These are phyloP conservation scores for Pleurotus salmoneostramineus DNA, from an alignment of 768 basidiomycete genomes.

Conservation along the genomic window DNA sequence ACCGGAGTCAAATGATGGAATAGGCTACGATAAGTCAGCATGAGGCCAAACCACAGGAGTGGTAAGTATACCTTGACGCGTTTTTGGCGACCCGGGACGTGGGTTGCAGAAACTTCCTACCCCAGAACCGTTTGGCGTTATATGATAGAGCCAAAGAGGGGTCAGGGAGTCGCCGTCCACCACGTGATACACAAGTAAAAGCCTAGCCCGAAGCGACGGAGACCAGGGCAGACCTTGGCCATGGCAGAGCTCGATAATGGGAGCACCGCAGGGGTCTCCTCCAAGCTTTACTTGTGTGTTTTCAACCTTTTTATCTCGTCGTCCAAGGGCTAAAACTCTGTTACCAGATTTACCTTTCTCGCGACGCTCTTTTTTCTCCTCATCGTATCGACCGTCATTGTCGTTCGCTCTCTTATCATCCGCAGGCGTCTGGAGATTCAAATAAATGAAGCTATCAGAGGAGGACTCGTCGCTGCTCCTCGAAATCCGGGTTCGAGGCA, in stretches of 20 bases:
- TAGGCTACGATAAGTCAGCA: background rate
- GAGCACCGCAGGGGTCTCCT: background rate
- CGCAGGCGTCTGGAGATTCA: slow-evolving; percentile 54
- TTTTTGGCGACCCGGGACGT: too few relatives aligned
- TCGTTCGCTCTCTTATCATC: slow-evolving; percentile 53
- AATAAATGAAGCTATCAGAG: slow-evolving; percentile 48
- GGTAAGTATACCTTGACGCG: background rate
- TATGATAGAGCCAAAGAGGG: too few relatives aligned
- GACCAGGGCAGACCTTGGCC: background rate
- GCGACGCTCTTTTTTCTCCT: slow-evolving; percentile 8
- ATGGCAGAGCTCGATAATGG: slow-evolving; percentile 3
- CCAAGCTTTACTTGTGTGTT: slow-evolving; percentile 4
- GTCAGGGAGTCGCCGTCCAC: background rate
- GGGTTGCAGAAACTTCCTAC: too few relatives aligned
- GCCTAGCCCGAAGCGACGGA: background rate
- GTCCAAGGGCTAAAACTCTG: background rate
- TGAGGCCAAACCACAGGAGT: background rate
- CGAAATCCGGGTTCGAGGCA: slow-evolving; percentile 32
- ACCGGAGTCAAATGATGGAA: background rate
- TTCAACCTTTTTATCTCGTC: background rate
- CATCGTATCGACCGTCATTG: background rate
- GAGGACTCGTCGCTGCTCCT: slow-evolving; percentile 43
- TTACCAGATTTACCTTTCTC: slow-evolving; percentile 3
- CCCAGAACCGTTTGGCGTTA: too few relatives aligned
- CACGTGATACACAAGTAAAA: background rate